Evolutionary conservation across 495 filamentous ascomycete genomes (phyloP), one percentile per base, ranked within the genome.

Genomic region (Aspergillus coremiiformis): DNA sequence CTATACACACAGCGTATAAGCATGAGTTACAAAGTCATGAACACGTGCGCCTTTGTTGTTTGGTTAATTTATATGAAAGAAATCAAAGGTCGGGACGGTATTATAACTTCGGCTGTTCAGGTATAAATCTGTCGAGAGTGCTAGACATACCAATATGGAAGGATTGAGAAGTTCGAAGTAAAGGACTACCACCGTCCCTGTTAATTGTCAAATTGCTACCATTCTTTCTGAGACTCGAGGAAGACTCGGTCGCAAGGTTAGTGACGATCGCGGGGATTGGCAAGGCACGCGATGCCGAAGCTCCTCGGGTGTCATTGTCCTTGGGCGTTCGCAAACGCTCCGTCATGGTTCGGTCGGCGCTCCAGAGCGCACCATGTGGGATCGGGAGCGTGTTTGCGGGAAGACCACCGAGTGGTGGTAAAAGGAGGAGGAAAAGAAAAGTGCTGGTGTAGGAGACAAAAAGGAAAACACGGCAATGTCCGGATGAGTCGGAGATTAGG

Each of bases 261-360:
- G 61, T 58, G 61, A 61, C 27, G 47, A 58, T 57, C 53, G 60
- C 57, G 59, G 61, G 52, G 45, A 60, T 26, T 6, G 51, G 49
- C 39, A 50, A 47, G 51, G 54, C 49, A 52, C 56, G 59, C 44
- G 53, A 54, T 24, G 51, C 55, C 48, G 58, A 55, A 32, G 52
- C 52, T 44, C 51, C 32, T 50, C 29, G 51, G 44, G 26, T 49
- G 45, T 61, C 56, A 51, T 21, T 47, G 42, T 50, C 58, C 48
- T 59, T 54, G 51, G 52, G 47, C 46, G 53, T 52, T 54, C 52
- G 58, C 59, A 52, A 56, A 60, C 43, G 62, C 63, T 63, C 61
- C 53, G 63, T 55, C 65, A 68, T 68, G 49, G 53, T 62, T 49
- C 33, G 30, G 48, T 43, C 44, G 51, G 23, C 49, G 47, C 60